Base-by-base conservation (phyloP, 441 rosid genomes). In the Kokia cookei region DNA sequence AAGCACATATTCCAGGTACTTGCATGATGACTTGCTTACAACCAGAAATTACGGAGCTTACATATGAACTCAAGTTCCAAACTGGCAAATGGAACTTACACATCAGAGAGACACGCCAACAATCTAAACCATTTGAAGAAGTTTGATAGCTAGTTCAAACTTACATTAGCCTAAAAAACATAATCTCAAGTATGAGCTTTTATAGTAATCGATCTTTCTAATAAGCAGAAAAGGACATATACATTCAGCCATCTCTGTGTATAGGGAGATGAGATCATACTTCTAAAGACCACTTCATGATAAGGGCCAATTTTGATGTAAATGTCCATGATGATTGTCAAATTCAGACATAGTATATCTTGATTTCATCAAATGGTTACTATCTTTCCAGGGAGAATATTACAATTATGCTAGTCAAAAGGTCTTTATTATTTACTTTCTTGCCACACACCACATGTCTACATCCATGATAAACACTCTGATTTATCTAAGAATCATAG, bases 1-100 rank as follows among this genome's bases (percentile, higher is more conserved):
- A 76, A 17, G 29, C 68, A 77, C 45, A 74, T 57, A 47, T 73
- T 65, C 65, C 61, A 55, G 26, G 53, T 43, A 59, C 57, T 37
- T 55, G 35, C 27, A 68, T 27, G 62, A 15, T n/a, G 42, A 73
- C 48, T 58, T 37, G 27, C 19, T 5, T 60, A 68, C 40, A 15
- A 58, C 47, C 47, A 73, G 27, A 48, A 54, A 43, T 55, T 42
- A 43, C 66, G 51, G 32, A 65, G 10, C 62, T 13, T 24, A 45
- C 17, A 66, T 4, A 59, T 58, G 19, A 47, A 17, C 37, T 59
- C n/a, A 51, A 61, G 66, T 59, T 32, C 43, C 22, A 75, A 61
- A 75, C 32, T 35, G 47, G 50, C 47, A 48, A 22, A 32, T 14
- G 7, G 50, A 55, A 45, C 42, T 74, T 48, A 48, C 58, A 67